These are phyloP conservation scores for Kwoniella sp. DNA, from an alignment of 768 basidiomycete genomes.

Conservation along the genomic window DNA sequence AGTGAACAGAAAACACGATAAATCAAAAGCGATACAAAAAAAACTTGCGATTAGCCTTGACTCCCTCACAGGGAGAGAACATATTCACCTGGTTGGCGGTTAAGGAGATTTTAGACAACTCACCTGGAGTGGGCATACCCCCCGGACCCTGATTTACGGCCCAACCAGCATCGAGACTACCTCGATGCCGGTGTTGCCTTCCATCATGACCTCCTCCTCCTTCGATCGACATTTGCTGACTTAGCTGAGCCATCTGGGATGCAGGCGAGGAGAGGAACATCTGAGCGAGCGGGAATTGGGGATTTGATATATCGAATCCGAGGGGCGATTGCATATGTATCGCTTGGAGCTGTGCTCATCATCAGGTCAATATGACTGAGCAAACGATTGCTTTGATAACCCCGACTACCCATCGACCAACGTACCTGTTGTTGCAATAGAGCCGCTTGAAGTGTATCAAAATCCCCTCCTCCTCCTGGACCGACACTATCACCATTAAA, in stretches of 20 bases:
- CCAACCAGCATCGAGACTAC: slow-evolving; percentile 18
- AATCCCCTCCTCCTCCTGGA: slow-evolving; percentile 10
- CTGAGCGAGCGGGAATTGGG: slow-evolving; percentile 40
- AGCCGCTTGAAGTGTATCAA: slow-evolving; percentile 22
- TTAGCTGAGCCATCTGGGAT: slow-evolving; percentile 9
- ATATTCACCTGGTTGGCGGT: too few relatives aligned
- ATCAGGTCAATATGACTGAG: too few relatives aligned
- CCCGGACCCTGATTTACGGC: slow-evolving; percentile 14
- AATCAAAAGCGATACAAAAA: too few relatives aligned
- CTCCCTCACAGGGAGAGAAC: too few relatives aligned
- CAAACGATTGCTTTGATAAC: too few relatives aligned
- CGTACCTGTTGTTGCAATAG: slow-evolving; percentile 27
- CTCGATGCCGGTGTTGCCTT: slow-evolving; percentile 61
- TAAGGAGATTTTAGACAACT: too few relatives aligned
- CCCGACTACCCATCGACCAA: too few relatives aligned
- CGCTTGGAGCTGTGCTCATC: slow-evolving; percentile 54
- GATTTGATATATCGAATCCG: slow-evolving; percentile 38
- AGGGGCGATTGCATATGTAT: slow-evolving; percentile 55
- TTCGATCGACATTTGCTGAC: slow-evolving; percentile 2
- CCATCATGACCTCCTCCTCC: slow-evolving; percentile 68
- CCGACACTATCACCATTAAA: neutral
- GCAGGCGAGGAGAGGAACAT: slow-evolving; percentile 33
- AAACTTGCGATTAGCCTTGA: too few relatives aligned
- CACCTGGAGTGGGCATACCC: slow-evolving; percentile 68
- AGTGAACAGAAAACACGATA: too few relatives aligned